Evolutionary conservation across 768 basidiomycete genomes (phyloP).

Genomic region (Boletales sp.): DNA sequence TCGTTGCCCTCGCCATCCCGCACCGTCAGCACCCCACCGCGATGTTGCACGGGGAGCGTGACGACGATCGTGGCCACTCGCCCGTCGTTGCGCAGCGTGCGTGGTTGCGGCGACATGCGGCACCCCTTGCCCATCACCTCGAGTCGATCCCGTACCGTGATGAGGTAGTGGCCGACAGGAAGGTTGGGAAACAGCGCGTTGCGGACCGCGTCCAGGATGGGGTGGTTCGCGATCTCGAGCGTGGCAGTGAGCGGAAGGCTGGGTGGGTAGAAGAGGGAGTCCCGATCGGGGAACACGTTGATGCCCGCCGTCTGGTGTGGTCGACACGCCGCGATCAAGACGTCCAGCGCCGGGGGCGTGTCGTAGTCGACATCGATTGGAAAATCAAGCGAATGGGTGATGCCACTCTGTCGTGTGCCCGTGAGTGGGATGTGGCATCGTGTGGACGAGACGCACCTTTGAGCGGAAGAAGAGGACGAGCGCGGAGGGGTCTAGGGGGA

Average conservation of each 20-base stretch:
- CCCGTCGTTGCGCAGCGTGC: conserved; percentile 55
- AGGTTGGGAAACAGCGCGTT: conserved; percentile 69
- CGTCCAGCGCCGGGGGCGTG: conserved; percentile 73
- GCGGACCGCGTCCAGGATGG: conserved; percentile 74
- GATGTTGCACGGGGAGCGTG: conserved; percentile 70
- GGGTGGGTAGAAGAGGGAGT: conserved; percentile 69
- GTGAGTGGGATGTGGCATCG: not conserved
- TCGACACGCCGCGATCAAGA: conserved; percentile 70
- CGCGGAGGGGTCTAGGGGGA: conserved; percentile 65
- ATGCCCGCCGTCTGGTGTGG: conserved; percentile 55
- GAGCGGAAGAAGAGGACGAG: conserved; percentile 76
- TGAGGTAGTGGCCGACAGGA: conserved; percentile 66
- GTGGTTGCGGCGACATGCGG: conserved; percentile 52
- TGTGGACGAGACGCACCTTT: conserved; percentile 45
- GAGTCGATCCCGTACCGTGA: conserved; percentile 61
- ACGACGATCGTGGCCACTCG: conserved; percentile 71
- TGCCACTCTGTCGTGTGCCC: conserved; percentile 52
- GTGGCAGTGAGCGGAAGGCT: conserved; percentile 71
- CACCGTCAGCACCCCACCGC: conserved; percentile 63
- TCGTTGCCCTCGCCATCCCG: conserved; percentile 51
- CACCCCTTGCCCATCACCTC: conserved; percentile 65
- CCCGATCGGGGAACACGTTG: conserved; percentile 54
- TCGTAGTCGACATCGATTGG: conserved; percentile 75
- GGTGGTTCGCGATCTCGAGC: conserved; percentile 77
- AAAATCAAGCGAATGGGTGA: conserved; percentile 78